phyloP scores from a whole-genome alignment of 2,329 filamentous ascomycete species.

The Nemania bipapillata region DNA sequence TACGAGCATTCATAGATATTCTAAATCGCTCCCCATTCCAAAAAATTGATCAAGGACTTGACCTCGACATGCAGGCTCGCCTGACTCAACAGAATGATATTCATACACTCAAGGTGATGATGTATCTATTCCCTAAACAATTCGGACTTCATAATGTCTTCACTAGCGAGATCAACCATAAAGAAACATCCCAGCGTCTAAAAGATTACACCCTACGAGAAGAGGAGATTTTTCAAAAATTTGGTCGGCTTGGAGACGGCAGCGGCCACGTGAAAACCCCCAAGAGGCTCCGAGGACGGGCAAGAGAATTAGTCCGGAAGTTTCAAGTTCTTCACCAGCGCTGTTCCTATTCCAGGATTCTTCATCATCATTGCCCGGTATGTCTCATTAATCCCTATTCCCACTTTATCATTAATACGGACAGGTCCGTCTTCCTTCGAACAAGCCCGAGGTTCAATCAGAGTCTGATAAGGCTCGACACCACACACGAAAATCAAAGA shows the following conservation, averaged over 20 bases:
- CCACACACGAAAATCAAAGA: conserved; percentile 33
- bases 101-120: conserved; percentile 78
- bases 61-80: conserved; percentile 12
- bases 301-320: conserved; percentile 69
- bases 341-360: conserved; percentile 82
- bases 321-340: conserved; percentile 76
- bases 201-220: conserved; percentile 89
- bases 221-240: conserved; percentile 72
- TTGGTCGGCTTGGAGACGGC: conserved; percentile 48
- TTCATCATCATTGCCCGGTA: conserved; percentile 82
- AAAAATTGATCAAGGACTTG: conserved; percentile 27
- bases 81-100: conserved; percentile 53
- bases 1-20: conserved; percentile 68
- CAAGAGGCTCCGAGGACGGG: conserved; percentile 73
- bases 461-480: conserved; percentile 28
- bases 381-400: conserved; percentile 12
- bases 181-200: conserved; percentile 76
- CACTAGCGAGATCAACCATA: conserved; percentile 71
- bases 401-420: conserved; percentile 34
- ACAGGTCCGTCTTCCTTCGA: conserved; percentile 38
- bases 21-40: conserved; percentile 74
- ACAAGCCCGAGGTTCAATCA: conserved; percentile 21
- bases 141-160: conserved; percentile 95
- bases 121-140: conserved; percentile 92
- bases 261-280: conserved; percentile 59